Base-by-base conservation (phyloP, 345 rosid species). In the Iberis pinnata region DNA sequence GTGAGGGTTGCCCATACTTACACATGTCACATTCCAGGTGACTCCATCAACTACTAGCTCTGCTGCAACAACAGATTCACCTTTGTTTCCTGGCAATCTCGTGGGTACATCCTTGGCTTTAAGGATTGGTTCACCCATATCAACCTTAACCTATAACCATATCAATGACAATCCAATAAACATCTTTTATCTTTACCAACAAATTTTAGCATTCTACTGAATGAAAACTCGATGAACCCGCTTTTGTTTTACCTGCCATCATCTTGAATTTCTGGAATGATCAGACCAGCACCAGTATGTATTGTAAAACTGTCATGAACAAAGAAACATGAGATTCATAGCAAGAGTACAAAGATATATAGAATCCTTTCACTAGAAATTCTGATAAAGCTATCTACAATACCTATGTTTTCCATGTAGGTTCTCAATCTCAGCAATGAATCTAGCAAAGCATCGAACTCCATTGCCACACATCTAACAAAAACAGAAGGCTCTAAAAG, bases 1-100 rank as follows among this genome's bases (percentile, higher is more conserved):
- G 52, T 93, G 99, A 48, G 99, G 99, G 73, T 93, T 93, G 10
- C 99, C 97, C 99, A 88, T 93, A 43, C 97, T 86, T 68, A 88
- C 94, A 53, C 97, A 88, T n/a, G 95, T 93, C 59, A 82, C 95
- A 68, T 73, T 74, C 99, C 99, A 93, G 56, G 70, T 66, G 20
- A 74, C 78, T 55, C 94, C 94, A 76, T 88, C 94, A 9, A 93
- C 84, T 60, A 58, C 74, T 37, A 88, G 60, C 38, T 74, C 90
- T 4, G 80, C 69, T 56, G 79, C 65, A 58, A 65, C 44, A 58
- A 65, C 64, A 43, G 70, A 46, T 27, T 65, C 70, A 37, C 70
- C 70, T 58, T 65, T 58, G 67, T 86, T 93, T 27, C 89, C 79
- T 2, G 76, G 46, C 61, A 93, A 68, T 35, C 51, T 78, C 9